These are phyloP conservation scores for Nelumbo lutea DNA, from an alignment of 164 flowering plant genomes.

Conservation along the genomic window DNA sequence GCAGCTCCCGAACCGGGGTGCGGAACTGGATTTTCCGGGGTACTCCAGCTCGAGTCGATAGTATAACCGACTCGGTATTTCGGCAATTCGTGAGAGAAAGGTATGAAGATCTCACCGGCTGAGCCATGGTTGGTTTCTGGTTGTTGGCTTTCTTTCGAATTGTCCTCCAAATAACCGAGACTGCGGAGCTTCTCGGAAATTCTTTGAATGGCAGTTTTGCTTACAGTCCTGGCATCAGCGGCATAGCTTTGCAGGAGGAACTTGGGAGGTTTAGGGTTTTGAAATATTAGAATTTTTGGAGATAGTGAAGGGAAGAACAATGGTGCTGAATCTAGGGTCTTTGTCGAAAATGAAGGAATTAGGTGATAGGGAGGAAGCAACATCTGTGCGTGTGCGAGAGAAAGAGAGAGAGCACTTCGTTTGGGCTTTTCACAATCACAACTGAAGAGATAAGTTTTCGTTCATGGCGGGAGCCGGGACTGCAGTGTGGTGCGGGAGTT, in stretches of 20 bases:
- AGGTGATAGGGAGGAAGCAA: slow-evolving; percentile 27
- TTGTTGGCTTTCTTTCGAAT: neutral
- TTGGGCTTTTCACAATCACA: no score
- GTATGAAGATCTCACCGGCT: slow-evolving; percentile 79
- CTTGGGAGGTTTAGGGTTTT: slow-evolving; percentile 28
- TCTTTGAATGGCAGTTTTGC: slow-evolving; percentile 63
- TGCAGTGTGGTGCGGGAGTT: no score
- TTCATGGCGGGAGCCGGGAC: no score
- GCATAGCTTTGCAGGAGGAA: slow-evolving; percentile 22
- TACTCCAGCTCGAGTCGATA: slow-evolving; percentile 82
- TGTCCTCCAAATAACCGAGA: slow-evolving; percentile 60
- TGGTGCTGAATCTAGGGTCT: slow-evolving; percentile 11
- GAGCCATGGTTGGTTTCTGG: slow-evolving; percentile 15
- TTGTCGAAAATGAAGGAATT: slow-evolving; percentile 12
- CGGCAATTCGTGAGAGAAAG: slow-evolving; percentile 46
- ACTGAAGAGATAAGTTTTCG: no score
- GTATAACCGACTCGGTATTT: slow-evolving; percentile 75
- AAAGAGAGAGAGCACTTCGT: no score
- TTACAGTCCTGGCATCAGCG: slow-evolving; percentile 24
- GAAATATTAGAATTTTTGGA: slow-evolving; percentile 9
- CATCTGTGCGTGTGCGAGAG: slow-evolving; percentile 19
- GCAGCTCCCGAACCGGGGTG: slow-evolving; percentile 59
- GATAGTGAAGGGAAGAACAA: slow-evolving; percentile 10
- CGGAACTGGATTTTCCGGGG: slow-evolving; percentile 80
- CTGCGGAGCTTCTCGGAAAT: slow-evolving; percentile 89